Base-by-base conservation (phyloP, 805 yeast genomes). In the Candida corydali region DNA sequence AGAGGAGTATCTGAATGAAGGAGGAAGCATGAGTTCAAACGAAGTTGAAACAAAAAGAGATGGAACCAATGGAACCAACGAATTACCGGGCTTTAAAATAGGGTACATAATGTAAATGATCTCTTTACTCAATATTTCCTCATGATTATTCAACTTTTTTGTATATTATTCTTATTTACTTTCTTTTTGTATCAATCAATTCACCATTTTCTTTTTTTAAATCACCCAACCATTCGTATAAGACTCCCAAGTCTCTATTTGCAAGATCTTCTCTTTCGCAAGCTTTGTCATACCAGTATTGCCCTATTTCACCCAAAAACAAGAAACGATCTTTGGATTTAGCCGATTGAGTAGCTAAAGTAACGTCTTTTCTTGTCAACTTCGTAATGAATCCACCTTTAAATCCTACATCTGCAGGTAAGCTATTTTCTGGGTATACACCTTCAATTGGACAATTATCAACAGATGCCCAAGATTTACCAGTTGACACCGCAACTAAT, bases 391-490 rank as follows among this genome's bases (percentile, higher is more conserved):
- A 74, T 0, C 80, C 80, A 17, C 75, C 75, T 8, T 59, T 47
- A 51, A 63, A 74, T 25, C 62, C 68, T 5, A 54, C 58, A 27
- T 71, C 73, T 9, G 72, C 62, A 3, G 79, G 79, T 36, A 74
- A 42, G 28, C 49, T 43, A 34, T 44, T 43, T 34, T 61, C 70
- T 22, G 56, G 57, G 42, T 65, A 64, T 6, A 67, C 69, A 6
- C 73, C 74, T 1, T 70, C 67, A 27, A 75, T 75, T 2, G 79
- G 79, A 48, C 74, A 71, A 51, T 74, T 74, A 48, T 70, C 76
- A 20, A 68, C 75, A 3, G 74, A 59, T 10, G 78, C 74, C 80
- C 80, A 74, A 3, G 73, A 58, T 46, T 72, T 65, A 12, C 79
- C 80, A 5, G 78, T 67, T 9, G 77, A 70, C 3, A 70, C 73